Evolutionary conservation across 169 alveolate species (phyloP).

Genomic region (Theileria parva): DNA sequence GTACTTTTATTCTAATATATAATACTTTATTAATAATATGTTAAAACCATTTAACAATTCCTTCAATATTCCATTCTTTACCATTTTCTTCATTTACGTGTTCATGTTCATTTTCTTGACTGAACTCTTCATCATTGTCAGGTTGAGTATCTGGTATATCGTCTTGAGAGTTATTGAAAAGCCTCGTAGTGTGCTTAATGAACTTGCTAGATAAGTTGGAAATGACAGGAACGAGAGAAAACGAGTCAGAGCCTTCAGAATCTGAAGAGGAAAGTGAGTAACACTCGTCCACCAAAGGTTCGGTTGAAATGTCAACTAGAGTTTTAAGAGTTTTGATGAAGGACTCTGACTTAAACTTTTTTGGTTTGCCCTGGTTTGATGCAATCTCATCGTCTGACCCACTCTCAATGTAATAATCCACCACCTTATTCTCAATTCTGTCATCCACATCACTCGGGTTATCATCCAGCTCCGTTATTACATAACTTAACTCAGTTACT

Average conservation of each 20-base stretch:
- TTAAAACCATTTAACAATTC: slow-evolving; percentile 46
- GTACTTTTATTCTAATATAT: no score
- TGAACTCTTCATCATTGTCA: not conserved
- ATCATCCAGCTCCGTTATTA: not conserved
- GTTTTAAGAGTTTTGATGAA: slow-evolving; percentile 24
- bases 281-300: slow-evolving; percentile 15
- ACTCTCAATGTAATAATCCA: not conserved
- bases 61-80: slow-evolving; percentile 18
- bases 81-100: not conserved
- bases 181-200: slow-evolving; percentile 9
- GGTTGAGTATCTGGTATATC: not conserved
- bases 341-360: slow-evolving; percentile 17
- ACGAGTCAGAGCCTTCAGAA: slow-evolving; percentile 15
- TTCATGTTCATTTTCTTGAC: not conserved
- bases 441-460: not conserved
- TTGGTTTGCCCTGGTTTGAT: not conserved
- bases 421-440: not conserved
- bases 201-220: slow-evolving; percentile 6
- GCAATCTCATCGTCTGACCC: not conserved
- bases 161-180: not conserved
- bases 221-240: slow-evolving; percentile 5
- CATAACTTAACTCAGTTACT: not conserved
- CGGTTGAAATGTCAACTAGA: slow-evolving; percentile 19
- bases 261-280: slow-evolving; percentile 5
- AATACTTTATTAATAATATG: no score